Base-by-base conservation (phyloP, 192 early-diverging fungal genomes). In the Mortierella hygrophila region DNA sequence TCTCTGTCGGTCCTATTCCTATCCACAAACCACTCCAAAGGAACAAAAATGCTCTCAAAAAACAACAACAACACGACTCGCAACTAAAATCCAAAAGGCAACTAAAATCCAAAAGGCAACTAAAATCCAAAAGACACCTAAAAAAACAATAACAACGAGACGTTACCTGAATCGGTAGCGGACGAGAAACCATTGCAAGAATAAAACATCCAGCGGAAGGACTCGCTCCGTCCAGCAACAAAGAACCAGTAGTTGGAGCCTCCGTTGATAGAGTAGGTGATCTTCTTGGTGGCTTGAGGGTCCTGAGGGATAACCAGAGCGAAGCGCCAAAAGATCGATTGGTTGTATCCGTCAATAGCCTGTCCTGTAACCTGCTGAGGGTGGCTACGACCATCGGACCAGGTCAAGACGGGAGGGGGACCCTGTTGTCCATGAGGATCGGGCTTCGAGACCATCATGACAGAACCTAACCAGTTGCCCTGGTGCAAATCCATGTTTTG, bases 121-220 rank as follows among this genome's bases (percentile, higher is more conserved):
- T 40, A 52, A 46, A 75, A 63, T 9, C 0, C 65, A 72, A 52
- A 75, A 37, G 44, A 16, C 49, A 52, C 18, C 38, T 40, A 52
- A 44, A 75, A 63, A 0, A 72, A 52, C 71, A 37, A 32, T 68
- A 73, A 78, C n/a, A 68, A 70, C 5, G 41, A 77, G 10, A 37
- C 52, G 70, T 70, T 80, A 85, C 83, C 77, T 57, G 83, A 78
- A 49, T 85, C 78, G 2, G 69, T 72, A 20, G 74, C 13, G 16
- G 78, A 85, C 18, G 94, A 94, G 82, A 93, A 95, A 11, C 94
- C 94, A 77, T 95, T 95, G 87, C 94, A 95, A 41, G 91, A 92
- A 86, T 92, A 92, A 81, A 95, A 95, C 79, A 90, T 90, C 80
- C 92, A 94, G 11, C 93, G 90, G 90, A 93, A 93, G 13, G 92